Percentiles rank a stretch among this genome's conserved stretches.
phyloP scores from a whole-genome alignment of 306 rosid species.

The Cicer arietinum region DNA sequence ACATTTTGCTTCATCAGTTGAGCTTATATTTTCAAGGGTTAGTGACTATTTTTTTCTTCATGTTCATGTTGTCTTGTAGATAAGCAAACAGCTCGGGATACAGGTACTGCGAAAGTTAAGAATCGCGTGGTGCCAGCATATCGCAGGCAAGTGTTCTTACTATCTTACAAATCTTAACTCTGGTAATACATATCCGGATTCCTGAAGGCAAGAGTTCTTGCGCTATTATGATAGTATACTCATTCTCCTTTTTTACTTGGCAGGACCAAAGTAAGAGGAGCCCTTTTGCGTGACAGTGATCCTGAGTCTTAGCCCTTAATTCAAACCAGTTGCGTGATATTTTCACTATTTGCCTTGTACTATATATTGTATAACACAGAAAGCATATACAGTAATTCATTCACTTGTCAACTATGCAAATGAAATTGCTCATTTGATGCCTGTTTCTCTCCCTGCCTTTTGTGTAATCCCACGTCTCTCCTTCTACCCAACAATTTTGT shows the following conservation, averaged over 20 bases:
- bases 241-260: constrained; percentile 33
- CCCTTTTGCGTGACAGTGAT: constrained; percentile 64
- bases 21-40: constrained; percentile 3
- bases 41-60: neutral
- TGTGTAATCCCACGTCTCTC: neutral
- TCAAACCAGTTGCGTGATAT: constrained; percentile 3
- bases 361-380: constrained; percentile 16
- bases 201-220: constrained; percentile 48
- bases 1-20: constrained; percentile 8
- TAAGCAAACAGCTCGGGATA: constrained; percentile 53
- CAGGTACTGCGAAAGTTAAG: constrained; percentile 51
- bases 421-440: constrained; percentile 38
- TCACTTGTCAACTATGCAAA: constrained; percentile 31
- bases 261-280: constrained; percentile 87
- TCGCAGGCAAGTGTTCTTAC: constrained; percentile 62
- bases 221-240: constrained; percentile 1
- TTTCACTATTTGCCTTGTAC: constrained; percentile 21
- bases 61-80: constrained; percentile 44
- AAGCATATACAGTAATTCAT: neutral
- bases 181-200: neutral
- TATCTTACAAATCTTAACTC: neutral
- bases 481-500: neutral
- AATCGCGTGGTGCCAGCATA: constrained; percentile 68
- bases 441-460: neutral
- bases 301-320: constrained; percentile 32